Percentiles rank a stretch among this genome's conserved stretches.
Evolutionary conservation across 352 stramenopile genomes (phyloP).

Genomic region (Phytophthora ramorum): DNA sequence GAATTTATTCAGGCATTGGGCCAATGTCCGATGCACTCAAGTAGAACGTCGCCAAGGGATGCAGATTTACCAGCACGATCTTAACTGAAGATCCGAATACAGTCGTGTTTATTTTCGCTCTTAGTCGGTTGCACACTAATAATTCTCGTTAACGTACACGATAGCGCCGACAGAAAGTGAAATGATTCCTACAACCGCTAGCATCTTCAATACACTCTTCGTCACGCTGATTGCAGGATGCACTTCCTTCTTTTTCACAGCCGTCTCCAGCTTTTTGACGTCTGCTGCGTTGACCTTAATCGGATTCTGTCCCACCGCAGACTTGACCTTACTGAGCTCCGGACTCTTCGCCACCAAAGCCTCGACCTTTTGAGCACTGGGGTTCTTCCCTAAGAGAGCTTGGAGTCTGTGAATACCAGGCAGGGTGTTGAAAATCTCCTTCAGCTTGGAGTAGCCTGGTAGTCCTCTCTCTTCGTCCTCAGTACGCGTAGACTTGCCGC

Average conservation of each 20-base stretch:
- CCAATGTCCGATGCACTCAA: too few species aligned
- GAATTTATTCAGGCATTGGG: too few species aligned
- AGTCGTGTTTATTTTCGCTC: neutral
- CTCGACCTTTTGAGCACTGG: neutral
- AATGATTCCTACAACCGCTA: conserved; percentile 14
- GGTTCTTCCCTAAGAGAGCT: neutral
- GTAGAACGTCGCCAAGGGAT: too few species aligned
- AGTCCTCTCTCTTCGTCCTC: conserved; percentile 24
- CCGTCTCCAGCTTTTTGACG: neutral
- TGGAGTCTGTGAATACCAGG: neutral
- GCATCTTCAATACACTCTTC: conserved; percentile 32
- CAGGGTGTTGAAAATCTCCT: neutral
- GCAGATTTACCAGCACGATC: too few species aligned
- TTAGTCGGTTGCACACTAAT: neutral
- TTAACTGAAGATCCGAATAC: neutral
- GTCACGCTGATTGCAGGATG: conserved; percentile 21
- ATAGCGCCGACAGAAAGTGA: conserved; percentile 21
- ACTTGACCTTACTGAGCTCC: conserved; percentile 14
- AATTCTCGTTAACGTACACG: conserved; percentile 17
- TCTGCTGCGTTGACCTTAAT: neutral
- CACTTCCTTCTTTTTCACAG: conserved; percentile 18
- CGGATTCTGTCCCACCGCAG: neutral
- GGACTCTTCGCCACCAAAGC: conserved; percentile 1
- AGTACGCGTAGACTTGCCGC: neutral
- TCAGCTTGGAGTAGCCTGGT: conserved; percentile 6